These are phyloP conservation scores for Xanthoconium purpureum DNA, from an alignment of 768 basidiomycete genomes.

Conservation along the genomic window DNA sequence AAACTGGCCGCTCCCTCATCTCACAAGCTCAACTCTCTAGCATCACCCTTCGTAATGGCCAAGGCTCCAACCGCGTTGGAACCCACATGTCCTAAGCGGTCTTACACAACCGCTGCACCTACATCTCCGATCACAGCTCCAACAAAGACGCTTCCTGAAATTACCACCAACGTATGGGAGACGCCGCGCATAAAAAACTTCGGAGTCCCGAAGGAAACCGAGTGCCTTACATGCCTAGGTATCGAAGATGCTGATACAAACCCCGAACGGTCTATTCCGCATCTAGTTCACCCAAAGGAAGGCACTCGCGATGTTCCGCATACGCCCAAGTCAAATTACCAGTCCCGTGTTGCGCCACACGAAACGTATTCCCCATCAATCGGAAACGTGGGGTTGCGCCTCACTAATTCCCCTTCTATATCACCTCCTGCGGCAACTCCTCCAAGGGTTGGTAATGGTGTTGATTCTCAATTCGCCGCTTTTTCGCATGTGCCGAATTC, in stretches of 20 bases:
- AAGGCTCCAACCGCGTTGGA: constrained; percentile 1
- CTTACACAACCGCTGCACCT: background rate
- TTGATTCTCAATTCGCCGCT: constrained; percentile 4
- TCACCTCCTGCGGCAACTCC: background rate
- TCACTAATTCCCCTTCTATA: background rate
- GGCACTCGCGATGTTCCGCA: background rate
- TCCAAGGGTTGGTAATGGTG: background rate
- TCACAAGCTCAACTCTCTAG: constrained; percentile 8
- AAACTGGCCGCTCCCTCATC: background rate
- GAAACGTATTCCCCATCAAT: constrained; percentile 4
- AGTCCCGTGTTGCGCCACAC: constrained; percentile 1
- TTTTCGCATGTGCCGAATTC: constrained; percentile 2
- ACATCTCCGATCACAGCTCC: background rate
- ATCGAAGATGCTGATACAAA: constrained; percentile 3
- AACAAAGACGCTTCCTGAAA: background rate
- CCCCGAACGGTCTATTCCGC: background rate
- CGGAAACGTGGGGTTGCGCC: constrained; percentile 7
- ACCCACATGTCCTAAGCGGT: background rate
- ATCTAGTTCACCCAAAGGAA: background rate
- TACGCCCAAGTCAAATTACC: constrained; percentile 2
- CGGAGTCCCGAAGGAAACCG: background rate
- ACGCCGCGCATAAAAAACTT: background rate
- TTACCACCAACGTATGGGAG: background rate
- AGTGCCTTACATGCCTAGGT: background rate
- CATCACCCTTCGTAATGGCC: constrained; percentile 14